Percentiles rank a stretch among this genome's conserved stretches.
Conservation (phyloP, 345 rosid species). For the Punica granatum region DNA sequence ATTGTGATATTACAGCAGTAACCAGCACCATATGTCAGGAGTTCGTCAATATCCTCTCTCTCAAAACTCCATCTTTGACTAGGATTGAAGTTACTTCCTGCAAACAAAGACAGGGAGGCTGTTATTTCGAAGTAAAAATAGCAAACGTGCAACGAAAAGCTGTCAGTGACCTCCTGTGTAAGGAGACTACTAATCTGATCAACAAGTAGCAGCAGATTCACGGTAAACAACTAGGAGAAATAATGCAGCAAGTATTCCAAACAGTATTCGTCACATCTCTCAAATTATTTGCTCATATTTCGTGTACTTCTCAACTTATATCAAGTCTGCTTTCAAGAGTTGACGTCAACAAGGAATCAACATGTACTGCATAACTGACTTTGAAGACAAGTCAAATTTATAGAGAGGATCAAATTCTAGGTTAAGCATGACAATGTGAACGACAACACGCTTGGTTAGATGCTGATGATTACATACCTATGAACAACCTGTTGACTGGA, state of each 20-base stretch:
- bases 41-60: conserved; percentile 71
- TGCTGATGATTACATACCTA: no score
- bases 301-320: no score
- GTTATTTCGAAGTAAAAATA: background rate
- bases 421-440: background rate
- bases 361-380: no score
- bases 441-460: no score
- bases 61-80: conserved; percentile 60
- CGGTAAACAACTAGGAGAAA: background rate
- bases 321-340: background rate
- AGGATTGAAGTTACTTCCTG: conserved; percentile 88
- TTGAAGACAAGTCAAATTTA: no score
- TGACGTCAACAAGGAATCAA: no score
- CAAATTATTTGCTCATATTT: background rate
- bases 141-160: background rate
- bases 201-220: background rate
- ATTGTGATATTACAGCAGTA: conserved; percentile 21
- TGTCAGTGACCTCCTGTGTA: background rate
- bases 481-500: no score
- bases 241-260: background rate
- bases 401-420: no score
- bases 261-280: background rate
- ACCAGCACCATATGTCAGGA: conserved; percentile 36
- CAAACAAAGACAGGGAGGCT: conserved; percentile 5
- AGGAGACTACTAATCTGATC: background rate